Evolutionary conservation across 164 flowering plant genomes (phyloP), one percentile per base, ranked within the genome.

Genomic region (Dillenia turbinata): DNA sequence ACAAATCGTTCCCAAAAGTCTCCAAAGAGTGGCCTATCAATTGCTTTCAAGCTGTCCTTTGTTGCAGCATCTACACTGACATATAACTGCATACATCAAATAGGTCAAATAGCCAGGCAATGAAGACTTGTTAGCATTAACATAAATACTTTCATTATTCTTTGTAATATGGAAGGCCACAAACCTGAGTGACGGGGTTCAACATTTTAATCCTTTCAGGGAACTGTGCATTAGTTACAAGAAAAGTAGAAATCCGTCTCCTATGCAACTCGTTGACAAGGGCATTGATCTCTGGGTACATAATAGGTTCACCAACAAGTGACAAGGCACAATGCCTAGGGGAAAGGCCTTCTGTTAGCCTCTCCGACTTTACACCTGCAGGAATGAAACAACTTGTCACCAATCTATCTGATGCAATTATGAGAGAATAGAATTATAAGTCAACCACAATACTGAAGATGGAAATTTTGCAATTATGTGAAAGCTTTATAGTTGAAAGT

Each of bases 1-100:
- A 85, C 52, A 67, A 95, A 92, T 49, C 96, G 83, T 82, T 95
- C 99, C 99, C 99, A 95, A 60, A 90, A 90, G 73, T 95, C 99
- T 49, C 90, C 91, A 80, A 95, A 92, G 24, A 95, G 89, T 57
- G 98, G 99, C 62, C 99, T 86, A 68, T 95, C 98, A 70, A 95
- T 87, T 62, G 97, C 96, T 77, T 95, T 95, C 83, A 95, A 72
- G 71, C 92, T 92, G 2, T 95, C 98, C 73, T 90, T 95, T 26
- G 99, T 88, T 63, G 97, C 97, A 71, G 99, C 99, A 82, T 95
- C 99, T 1, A 95, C 94, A 71, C 99, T 95, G 13, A 95, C 97
- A 75, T 95, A 95, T 63, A 95, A 76, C 99, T 95, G 87, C 79
- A 83, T 43, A 48, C 17, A 11, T 62, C 53, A 66, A 69, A 52